A percentile compares a stretch with the other conserved stretches of the same genome.
Conservation (phyloP, 371 early-diverging fungal species). For the Mortierella sp. region DNA sequence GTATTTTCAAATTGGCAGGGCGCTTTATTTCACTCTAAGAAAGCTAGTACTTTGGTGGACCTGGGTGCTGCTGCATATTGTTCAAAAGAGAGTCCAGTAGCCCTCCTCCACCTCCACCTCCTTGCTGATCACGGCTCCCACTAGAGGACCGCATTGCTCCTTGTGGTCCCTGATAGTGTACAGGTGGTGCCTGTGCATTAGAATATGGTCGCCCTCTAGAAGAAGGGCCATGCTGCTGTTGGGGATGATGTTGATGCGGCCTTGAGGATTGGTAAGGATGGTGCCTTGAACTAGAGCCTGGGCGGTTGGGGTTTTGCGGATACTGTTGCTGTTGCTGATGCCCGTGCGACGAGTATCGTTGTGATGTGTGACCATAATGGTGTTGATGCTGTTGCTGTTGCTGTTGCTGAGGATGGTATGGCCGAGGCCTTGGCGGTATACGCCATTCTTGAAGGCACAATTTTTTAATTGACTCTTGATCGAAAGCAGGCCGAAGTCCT, state of each 20-base stretch:
- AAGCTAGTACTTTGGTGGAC: background rate
- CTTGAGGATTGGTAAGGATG: constrained; percentile 13
- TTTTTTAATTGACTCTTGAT: constrained; percentile 67
- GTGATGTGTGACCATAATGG: constrained; percentile 10
- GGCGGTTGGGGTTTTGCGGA: background rate
- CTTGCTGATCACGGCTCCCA: constrained; percentile 12
- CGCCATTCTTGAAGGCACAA: constrained; percentile 74
- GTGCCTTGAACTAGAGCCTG: constrained; percentile 2
- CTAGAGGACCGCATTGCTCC: constrained; percentile 9
- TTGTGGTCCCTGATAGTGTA: constrained; percentile 5
- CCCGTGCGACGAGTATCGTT: constrained; percentile 11
- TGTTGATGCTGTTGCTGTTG: constrained; percentile 32
- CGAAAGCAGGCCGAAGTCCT: constrained; percentile 59
- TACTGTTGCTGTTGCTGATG: constrained; percentile 9
- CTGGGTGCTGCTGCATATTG: constrained; percentile 35
- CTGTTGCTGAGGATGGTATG: constrained; percentile 41
- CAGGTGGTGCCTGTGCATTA: constrained; percentile 7
- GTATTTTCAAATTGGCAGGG: background rate
- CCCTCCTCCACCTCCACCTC: background rate
- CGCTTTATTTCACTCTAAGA: background rate
- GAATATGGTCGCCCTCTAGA: constrained; percentile 10
- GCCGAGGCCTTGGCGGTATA: constrained; percentile 60
- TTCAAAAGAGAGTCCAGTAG: constrained; percentile 31
- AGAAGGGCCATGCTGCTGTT: background rate
- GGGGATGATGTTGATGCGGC: constrained; percentile 5